Percentiles rank a stretch among this genome's conserved stretches.
Evolutionary conservation across 768 basidiomycete species (phyloP).

Genomic region (Crassisporium funariophilum): DNA sequence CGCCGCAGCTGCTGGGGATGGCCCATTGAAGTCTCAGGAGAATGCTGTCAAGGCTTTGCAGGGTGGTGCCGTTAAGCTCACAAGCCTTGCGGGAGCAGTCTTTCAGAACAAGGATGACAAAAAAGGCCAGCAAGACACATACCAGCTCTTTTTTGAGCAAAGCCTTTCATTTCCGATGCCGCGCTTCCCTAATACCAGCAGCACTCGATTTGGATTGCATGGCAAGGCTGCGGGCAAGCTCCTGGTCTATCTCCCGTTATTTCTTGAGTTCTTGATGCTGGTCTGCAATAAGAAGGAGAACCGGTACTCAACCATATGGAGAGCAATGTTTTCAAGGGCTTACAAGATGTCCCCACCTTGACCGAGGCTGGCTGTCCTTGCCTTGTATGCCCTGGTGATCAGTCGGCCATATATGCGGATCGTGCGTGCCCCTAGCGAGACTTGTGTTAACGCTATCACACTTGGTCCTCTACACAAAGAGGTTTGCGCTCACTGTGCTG

Average conservation of each 20-base stretch:
- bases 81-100: constrained; percentile 27
- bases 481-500: constrained; percentile 13
- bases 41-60: too few relatives aligned
- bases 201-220: constrained; percentile 36
- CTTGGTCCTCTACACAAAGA: constrained; percentile 24
- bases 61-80: constrained; percentile 1
- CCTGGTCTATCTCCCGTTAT: constrained; percentile 22
- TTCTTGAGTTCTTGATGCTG: constrained; percentile 27
- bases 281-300: constrained; percentile 32
- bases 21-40: too few relatives aligned
- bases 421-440: constrained; percentile 15
- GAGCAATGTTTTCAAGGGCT: constrained; percentile 16
- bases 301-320: too few relatives aligned
- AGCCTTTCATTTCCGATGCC: constrained; percentile 16
- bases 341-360: constrained; percentile 26
- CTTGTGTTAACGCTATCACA: constrained; percentile 25
- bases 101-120: constrained; percentile 39
- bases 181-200: constrained; percentile 38
- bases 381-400: constrained; percentile 24
- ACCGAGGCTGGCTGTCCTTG: constrained; percentile 29
- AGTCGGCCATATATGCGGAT: constrained; percentile 28
- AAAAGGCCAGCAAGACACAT: constrained; percentile 34
- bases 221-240: constrained; percentile 28
- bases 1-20: too few relatives aligned
- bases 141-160: constrained; percentile 23